These are phyloP conservation scores for Mortierella sp. DNA, from an alignment of 371 early-diverging fungal species.

Conservation along the genomic window DNA sequence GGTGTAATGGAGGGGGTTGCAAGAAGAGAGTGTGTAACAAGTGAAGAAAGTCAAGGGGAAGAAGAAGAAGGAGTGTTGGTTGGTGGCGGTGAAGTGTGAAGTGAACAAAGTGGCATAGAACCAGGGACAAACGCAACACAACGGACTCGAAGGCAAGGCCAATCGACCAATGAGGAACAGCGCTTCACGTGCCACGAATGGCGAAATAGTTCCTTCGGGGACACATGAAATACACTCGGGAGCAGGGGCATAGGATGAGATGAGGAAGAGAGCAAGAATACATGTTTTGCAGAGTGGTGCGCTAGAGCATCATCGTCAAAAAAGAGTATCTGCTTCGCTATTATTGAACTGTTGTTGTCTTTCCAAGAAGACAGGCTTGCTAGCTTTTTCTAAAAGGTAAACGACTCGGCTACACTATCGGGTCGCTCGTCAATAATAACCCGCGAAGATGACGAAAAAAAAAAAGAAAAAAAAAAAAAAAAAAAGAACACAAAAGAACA, in stretches of 20 bases:
- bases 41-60: too few species aligned
- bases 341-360: not conserved
- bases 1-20: not conserved
- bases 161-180: not conserved
- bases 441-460: not conserved
- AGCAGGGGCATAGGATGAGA: not conserved
- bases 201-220: not conserved
- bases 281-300: not conserved
- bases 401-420: conserved; percentile 16
- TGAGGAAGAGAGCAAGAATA: conserved; percentile 1
- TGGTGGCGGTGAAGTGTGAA: not conserved
- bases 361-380: not conserved
- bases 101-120: not conserved
- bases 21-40: not conserved
- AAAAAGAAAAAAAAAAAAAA: not conserved
- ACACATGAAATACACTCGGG: not conserved
- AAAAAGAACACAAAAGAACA: not conserved
- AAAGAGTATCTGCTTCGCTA: not conserved
- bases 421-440: not conserved
- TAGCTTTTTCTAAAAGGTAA: conserved; percentile 2
- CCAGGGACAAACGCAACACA: not conserved
- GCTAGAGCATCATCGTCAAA: not conserved
- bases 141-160: not conserved
- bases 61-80: not conserved
- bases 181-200: conserved; percentile 7